Evolutionary conservation across 2,329 filamentous ascomycete species (phyloP).

Genomic region (Bipolaris sorokiniana): DNA sequence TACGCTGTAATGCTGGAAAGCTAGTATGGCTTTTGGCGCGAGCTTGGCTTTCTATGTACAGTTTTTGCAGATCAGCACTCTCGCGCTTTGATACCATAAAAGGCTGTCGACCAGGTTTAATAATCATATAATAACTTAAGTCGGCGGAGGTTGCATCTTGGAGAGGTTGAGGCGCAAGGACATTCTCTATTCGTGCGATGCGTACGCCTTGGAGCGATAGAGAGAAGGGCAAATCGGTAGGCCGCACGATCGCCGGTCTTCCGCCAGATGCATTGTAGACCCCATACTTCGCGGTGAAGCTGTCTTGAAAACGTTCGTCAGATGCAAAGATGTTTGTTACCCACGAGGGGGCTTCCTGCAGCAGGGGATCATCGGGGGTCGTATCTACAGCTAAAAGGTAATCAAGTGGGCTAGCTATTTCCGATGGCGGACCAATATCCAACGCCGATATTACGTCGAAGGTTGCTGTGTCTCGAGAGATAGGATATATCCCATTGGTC

Average conservation of each 20-base stretch:
- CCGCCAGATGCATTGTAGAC: conserved; percentile 1
- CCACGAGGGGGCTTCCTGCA: not conserved
- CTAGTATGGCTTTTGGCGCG: not conserved
- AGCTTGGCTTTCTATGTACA: not conserved
- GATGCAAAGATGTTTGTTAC: not conserved
- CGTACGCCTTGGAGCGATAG: not conserved
- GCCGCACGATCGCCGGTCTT: not conserved
- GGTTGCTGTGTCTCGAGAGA: not conserved
- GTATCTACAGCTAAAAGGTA: not conserved
- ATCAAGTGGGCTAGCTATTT: not conserved
- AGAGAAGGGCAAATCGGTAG: not conserved
- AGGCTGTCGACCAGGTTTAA: not conserved
- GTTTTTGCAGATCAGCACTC: not conserved
- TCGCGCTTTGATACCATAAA: not conserved
- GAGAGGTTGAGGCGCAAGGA: not conserved
- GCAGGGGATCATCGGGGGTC: not conserved
- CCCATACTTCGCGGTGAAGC: not conserved
- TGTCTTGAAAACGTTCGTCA: not conserved
- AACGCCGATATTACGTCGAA: not conserved
- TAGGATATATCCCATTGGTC: not conserved
- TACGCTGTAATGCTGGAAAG: not conserved
- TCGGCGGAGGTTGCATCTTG: not conserved
- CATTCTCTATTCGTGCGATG: not conserved
- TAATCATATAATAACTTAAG: not conserved
- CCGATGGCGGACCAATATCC: not conserved